Percentiles rank a stretch among this genome's conserved stretches.
phyloP scores from a whole-genome alignment of 305 asterid genomes.

The Fraxinus sp. region DNA sequence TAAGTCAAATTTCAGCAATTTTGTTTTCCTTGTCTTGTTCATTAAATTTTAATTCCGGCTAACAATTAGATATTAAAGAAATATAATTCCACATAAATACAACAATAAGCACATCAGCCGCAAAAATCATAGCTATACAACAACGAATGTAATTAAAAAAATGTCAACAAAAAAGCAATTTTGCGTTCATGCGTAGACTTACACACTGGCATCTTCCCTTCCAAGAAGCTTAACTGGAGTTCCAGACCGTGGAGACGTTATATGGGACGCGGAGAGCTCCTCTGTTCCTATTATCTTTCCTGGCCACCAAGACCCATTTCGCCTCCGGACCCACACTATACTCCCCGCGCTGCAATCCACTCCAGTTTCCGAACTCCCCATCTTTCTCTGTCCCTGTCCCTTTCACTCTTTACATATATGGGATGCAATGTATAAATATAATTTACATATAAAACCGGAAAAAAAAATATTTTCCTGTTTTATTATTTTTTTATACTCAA shows the following conservation, averaged over 20 bases:
- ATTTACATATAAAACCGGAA: conserved; percentile 25
- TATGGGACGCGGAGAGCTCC: conserved; percentile 73
- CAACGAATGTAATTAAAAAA: conserved; percentile 6
- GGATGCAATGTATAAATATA: conserved; percentile 22
- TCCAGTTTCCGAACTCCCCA: conserved; percentile 81
- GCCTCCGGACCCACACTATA: conserved; percentile 95
- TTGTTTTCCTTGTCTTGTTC: no score
- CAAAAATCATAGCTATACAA: conserved; percentile 11
- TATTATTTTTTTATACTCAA: conserved; percentile 7
- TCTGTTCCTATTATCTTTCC: conserved; percentile 90
- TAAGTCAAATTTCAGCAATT: no score
- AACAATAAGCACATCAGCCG: background rate
- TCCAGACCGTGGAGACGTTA: conserved; percentile 94
- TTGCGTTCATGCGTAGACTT: conserved; percentile 33
- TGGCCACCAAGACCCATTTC: conserved; percentile 99
- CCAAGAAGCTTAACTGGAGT: conserved; percentile 99
- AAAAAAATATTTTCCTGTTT: conserved; percentile 21
- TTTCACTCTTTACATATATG: conserved; percentile 19
- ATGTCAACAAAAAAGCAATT: conserved; percentile 4
- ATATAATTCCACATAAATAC: conserved; percentile 1
- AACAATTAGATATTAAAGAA: background rate
- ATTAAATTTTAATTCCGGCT: no score
- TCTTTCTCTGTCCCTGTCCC: conserved; percentile 15
- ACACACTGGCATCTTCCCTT: conserved; percentile 99
- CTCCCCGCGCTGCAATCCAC: conserved; percentile 86